phyloP scores from a whole-genome alignment of 164 flowering plant genomes.

The Kalanchoe fedtschenkoi region DNA sequence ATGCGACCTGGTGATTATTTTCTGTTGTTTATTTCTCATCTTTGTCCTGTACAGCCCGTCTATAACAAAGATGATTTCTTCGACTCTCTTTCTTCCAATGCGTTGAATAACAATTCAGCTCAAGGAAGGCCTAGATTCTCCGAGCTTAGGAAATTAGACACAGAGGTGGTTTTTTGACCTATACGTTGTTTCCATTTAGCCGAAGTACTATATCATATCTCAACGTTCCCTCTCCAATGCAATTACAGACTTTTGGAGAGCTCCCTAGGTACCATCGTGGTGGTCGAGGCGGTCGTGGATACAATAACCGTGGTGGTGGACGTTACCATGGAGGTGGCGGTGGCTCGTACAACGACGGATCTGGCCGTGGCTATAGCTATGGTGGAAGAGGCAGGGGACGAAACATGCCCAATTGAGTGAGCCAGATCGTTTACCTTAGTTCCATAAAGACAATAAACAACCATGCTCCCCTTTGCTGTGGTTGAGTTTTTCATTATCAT shows the following conservation, averaged over 20 bases:
- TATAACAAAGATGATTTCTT: conserved; percentile 86
- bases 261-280: conserved; percentile 48
- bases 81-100: conserved; percentile 61
- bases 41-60: conserved; percentile 38
- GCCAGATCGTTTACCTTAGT: conserved; percentile 9
- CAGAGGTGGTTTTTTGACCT: conserved; percentile 42
- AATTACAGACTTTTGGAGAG: conserved; percentile 68
- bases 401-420: conserved; percentile 11
- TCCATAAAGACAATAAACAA: conserved; percentile 1
- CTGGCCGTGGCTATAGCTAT: conserved; percentile 14
- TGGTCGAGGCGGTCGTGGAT: conserved; percentile 66
- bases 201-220: background rate
- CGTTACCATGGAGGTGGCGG: conserved; percentile 27
- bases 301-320: conserved; percentile 35
- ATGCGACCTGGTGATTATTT: background rate
- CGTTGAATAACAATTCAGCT: conserved; percentile 32
- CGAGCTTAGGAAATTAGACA: conserved; percentile 62
- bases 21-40: background rate
- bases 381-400: conserved; percentile 51
- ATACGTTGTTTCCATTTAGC: background rate
- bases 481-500: background rate
- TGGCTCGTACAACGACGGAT: conserved; percentile 31
- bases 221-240: background rate
- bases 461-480: background rate
- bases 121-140: conserved; percentile 55